Evolutionary conservation across 163 green algal species (phyloP).

Genomic region (Chloromonas sp.): DNA sequence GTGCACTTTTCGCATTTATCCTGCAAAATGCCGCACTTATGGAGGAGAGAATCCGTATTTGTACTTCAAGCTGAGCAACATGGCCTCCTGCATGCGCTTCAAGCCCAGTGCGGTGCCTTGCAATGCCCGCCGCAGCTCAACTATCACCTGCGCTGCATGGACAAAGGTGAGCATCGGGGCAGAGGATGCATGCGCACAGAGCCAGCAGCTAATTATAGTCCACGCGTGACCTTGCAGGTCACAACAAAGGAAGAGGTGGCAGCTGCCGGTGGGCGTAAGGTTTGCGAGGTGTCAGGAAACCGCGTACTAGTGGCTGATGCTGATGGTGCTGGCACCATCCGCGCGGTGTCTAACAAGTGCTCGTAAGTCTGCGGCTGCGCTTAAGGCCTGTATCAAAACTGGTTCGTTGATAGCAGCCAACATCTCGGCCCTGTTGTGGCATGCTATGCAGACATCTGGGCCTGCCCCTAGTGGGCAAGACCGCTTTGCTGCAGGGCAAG

Average conservation of each 20-base stretch:
- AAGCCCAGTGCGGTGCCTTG: neutral
- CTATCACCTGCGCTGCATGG: neutral
- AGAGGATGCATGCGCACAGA: no score
- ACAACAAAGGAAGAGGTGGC: neutral
- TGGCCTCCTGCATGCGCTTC: neutral
- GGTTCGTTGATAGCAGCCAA: neutral
- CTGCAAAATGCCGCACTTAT: neutral
- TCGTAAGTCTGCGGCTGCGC: neutral
- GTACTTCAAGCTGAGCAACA: neutral
- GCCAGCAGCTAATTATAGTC: no score
- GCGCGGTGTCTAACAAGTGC: neutral
- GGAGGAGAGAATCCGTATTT: neutral
- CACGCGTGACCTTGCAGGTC: no score
- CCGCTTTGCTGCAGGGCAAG: conserved; percentile 22
- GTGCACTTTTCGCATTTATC: neutral
- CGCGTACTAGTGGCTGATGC: neutral
- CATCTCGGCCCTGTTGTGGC: neutral
- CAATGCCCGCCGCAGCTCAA: neutral
- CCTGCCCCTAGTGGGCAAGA: conserved; percentile 68
- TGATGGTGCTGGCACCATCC: neutral
- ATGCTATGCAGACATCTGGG: conserved; percentile 53
- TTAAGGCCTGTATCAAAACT: no score
- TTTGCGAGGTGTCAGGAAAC: neutral
- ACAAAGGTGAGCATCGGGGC: neutral
- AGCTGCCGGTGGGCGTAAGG: neutral